Evolutionary conservation across 78 protist species (phyloP).

Genomic region (Emiliania huxleyi): DNA sequence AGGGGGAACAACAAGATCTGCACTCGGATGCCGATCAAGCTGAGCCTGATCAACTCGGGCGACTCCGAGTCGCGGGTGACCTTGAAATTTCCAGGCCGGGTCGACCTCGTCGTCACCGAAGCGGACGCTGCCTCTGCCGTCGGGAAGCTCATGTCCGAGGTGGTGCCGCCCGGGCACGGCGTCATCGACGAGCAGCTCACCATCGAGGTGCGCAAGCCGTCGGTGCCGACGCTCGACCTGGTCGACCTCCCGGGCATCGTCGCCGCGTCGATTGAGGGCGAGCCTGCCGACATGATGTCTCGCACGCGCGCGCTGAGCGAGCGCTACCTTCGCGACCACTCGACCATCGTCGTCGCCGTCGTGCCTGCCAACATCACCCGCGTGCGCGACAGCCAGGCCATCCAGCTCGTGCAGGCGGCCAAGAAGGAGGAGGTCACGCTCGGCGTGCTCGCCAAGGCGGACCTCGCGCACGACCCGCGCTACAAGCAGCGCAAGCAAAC

Average conservation of each 20-base stretch:
- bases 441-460: conserved; percentile 17
- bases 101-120: not conserved
- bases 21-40: conserved; percentile 2
- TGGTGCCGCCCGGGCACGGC: not conserved
- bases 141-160: not conserved
- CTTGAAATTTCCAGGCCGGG: not conserved
- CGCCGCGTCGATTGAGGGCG: not conserved
- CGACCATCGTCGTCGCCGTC: not conserved
- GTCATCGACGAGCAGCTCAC: not conserved
- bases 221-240: not conserved
- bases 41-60: not conserved
- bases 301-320: not conserved
- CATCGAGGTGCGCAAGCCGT: not conserved
- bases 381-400: not conserved
- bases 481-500: not conserved
- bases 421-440: not conserved
- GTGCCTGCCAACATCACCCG: not conserved
- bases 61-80: not conserved
- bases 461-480: conserved; percentile 5
- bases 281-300: not conserved
- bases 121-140: not conserved
- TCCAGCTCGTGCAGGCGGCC: not conserved
- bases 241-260: conserved; percentile 18
- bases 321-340: not conserved
- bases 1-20: not conserved